Percentiles rank a stretch among this genome's conserved stretches.
phyloP scores from a whole-genome alignment of 2,329 filamentous ascomycete species.

The Xylariaceae sp. region DNA sequence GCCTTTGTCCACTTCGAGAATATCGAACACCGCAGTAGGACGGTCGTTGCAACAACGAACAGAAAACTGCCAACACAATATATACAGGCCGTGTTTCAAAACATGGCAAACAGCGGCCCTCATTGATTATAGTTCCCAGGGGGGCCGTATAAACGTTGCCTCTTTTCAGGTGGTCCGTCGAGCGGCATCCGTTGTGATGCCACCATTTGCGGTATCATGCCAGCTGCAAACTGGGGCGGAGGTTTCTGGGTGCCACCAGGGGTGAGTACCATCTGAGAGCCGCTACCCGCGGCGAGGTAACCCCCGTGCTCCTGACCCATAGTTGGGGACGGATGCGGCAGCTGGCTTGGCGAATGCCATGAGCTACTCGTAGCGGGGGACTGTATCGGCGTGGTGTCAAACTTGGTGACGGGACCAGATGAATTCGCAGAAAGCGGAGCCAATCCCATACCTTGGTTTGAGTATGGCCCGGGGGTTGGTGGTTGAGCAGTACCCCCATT shows the following conservation, averaged over 20 bases:
- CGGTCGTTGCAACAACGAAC: constrained; percentile 1
- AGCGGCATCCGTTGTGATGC: constrained; percentile 31
- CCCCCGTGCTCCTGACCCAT: constrained; percentile 41
- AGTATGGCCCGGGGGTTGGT: constrained; percentile 32
- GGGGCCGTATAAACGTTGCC: constrained; percentile 46
- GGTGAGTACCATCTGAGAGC: constrained; percentile 36
- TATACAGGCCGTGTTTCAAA: constrained; percentile 27
- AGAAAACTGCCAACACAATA: constrained; percentile 19
- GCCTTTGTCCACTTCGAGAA: constrained; percentile 1
- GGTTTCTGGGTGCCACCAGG: constrained; percentile 35
- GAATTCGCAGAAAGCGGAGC: constrained; percentile 31
- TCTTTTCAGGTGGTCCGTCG: constrained; percentile 46
- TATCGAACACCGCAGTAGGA: not conserved
- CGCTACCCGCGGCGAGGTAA: constrained; percentile 41
- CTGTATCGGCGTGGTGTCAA: constrained; percentile 51
- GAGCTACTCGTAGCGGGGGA: constrained; percentile 45
- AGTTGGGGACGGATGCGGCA: constrained; percentile 46
- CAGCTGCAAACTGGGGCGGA: constrained; percentile 31
- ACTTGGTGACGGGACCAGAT: constrained; percentile 40
- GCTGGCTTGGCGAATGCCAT: constrained; percentile 49
- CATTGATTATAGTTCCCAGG: constrained; percentile 39
- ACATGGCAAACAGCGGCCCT: constrained; percentile 3
- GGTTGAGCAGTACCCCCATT: constrained; percentile 30
- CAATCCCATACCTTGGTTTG: constrained; percentile 33
- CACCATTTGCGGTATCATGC: constrained; percentile 37